Evolutionary conservation across 2,329 filamentous ascomycete genomes (phyloP), one percentile per base, ranked within the genome.

Genomic region (Sporothrix sp.): DNA sequence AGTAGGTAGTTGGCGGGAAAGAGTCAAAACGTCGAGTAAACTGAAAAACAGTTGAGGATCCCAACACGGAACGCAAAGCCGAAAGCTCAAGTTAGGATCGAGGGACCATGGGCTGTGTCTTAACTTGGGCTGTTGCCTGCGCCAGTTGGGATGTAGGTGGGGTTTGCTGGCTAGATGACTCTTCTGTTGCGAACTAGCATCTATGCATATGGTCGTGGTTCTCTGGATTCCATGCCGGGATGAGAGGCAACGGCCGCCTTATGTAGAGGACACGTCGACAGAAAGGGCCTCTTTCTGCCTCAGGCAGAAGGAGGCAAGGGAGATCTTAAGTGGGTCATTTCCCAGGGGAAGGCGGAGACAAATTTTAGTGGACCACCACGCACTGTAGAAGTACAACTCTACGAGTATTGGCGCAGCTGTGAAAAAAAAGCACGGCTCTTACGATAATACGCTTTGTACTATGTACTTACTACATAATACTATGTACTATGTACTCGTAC

Each of bases 221-320:
- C 18, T 23, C 13, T 27, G 27, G 10, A 11, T 46, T 39, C 32
- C 7, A 46, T 11, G 25, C 20, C 7, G 27, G n/a, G 14, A 18
- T 8, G 35, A 43, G 53, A 50, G 36, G 45, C 37, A 38, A 35
- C 37, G 35, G 30, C 21, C 32, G n/a, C 18, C 37, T 57, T 58
- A 37, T 55, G 55, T 58, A 57, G 57, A 58, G 57, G 57, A 54
- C 57, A 58, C 57, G 55, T 58, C 40, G 53, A 16, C 53, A 43
- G 3, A 52, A 55, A 47, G 18, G 21, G 16, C 11, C 7, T 5
- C 6, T 38, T 49, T 27, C 1, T 40, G 56, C 56, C 56, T 58
- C 30, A 57, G 56, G 56, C 56, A 54, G 9, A n/a, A 35, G 11
- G 6, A 20, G 33, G 30, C 16, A 25, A 52, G 27, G 52, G 52